Evolutionary conservation across 2,329 filamentous ascomycete species (phyloP).

Genomic region (Venturia aucupariae): DNA sequence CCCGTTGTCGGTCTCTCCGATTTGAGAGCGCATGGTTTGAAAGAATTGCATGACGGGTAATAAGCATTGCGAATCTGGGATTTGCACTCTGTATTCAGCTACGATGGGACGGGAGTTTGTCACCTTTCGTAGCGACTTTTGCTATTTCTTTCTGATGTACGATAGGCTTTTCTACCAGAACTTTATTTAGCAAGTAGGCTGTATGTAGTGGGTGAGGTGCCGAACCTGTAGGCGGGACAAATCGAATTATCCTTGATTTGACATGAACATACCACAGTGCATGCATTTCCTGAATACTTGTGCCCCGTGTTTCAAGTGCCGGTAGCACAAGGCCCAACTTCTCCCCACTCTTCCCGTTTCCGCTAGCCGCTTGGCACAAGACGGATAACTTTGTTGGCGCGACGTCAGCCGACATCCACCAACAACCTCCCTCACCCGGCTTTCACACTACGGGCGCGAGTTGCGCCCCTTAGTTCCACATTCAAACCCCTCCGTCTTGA

Average conservation of each 20-base stretch:
- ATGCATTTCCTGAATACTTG: no score
- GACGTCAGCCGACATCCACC: not conserved
- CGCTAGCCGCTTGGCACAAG: not conserved
- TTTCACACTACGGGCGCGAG: not conserved
- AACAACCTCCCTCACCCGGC: not conserved
- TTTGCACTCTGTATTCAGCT: not conserved
- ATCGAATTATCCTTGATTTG: not conserved
- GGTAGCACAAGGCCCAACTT: not conserved
- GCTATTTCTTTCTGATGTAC: not conserved
- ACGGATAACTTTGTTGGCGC: not conserved
- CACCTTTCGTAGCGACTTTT: not conserved
- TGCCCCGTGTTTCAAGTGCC: not conserved
- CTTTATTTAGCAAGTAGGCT: not conserved
- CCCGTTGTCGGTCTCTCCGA: not conserved
- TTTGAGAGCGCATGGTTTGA: not conserved
- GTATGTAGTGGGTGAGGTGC: not conserved
- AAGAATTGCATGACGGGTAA: not conserved
- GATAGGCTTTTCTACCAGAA: not conserved
- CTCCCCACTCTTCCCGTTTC: not conserved
- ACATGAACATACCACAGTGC: no score
- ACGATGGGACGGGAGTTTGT: not conserved
- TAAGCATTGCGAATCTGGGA: not conserved
- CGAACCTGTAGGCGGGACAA: not conserved
- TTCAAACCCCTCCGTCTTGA: not conserved
- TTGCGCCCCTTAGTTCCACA: not conserved